phyloP scores from a whole-genome alignment of 257 asterid genomes.

The Marsdenia floribunda region DNA sequence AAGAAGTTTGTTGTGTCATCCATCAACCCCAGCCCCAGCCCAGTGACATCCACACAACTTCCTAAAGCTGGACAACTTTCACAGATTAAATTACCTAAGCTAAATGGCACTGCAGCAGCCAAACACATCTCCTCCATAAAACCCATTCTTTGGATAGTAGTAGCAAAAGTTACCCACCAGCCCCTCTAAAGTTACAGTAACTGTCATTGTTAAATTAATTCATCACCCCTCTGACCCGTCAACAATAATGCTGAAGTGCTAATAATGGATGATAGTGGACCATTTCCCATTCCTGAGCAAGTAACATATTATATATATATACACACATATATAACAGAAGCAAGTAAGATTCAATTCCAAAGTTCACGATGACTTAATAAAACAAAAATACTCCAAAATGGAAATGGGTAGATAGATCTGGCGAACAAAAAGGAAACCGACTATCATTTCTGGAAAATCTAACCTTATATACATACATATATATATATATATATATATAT shows the following conservation, averaged over 20 bases:
- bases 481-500: too few species aligned
- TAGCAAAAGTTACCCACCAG: constrained; percentile 36
- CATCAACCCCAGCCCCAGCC: constrained; percentile 36
- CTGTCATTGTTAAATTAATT: constrained; percentile 54
- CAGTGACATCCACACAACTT: constrained; percentile 39
- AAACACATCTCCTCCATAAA: constrained; percentile 48
- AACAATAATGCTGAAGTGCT: constrained; percentile 21
- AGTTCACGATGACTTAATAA: constrained; percentile 21
- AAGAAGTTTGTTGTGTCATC: constrained; percentile 31
- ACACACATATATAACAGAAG: constrained; percentile 4
- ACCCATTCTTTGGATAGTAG: constrained; percentile 32
- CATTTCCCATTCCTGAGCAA: constrained; percentile 35
- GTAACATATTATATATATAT: too few species aligned
- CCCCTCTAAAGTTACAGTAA: constrained; percentile 36
- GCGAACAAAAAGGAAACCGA: constrained; percentile 31
- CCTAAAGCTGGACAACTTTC: constrained; percentile 24
- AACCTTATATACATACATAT: constrained; percentile 2
- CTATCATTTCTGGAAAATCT: constrained; percentile 32
- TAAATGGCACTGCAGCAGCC: constrained; percentile 56
- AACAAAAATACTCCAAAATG: constrained; percentile 19
- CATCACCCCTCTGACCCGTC: constrained; percentile 31
- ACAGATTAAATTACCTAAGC: constrained; percentile 41
- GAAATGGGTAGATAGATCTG: constrained; percentile 46
- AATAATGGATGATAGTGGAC: constrained; percentile 20
- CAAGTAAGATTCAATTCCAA: constrained; percentile 19